Percentiles rank a stretch among this genome's conserved stretches.
phyloP scores from a whole-genome alignment of 164 flowering plant genomes.

The Vitis amurensis region DNA sequence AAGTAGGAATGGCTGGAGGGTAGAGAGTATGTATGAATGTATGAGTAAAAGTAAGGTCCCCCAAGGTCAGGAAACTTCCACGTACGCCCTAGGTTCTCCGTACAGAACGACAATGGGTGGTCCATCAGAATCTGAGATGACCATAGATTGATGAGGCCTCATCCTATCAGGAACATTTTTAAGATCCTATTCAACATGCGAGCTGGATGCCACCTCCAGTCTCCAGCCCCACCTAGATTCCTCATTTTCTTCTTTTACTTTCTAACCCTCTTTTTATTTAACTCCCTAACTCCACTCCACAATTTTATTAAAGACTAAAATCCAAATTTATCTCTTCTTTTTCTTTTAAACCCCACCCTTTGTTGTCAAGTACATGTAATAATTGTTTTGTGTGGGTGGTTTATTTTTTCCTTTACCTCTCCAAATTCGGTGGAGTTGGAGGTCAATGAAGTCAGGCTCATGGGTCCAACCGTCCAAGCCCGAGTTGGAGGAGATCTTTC shows the following conservation, averaged over 20 bases:
- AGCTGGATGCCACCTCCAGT: conserved; percentile 3
- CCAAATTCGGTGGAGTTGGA: too few relatives aligned
- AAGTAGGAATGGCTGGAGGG: background rate
- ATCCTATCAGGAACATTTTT: background rate
- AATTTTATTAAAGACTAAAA: too few relatives aligned
- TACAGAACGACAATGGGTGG: background rate
- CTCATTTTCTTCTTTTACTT: background rate
- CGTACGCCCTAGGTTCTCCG: background rate
- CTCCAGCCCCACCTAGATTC: background rate
- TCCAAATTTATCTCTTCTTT: too few relatives aligned
- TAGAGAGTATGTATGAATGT: too few relatives aligned
- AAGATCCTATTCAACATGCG: background rate
- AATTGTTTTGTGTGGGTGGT: too few relatives aligned
- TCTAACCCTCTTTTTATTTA: background rate
- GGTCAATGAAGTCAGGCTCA: too few relatives aligned
- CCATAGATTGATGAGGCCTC: background rate
- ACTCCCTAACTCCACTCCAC: background rate
- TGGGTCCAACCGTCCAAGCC: too few relatives aligned
- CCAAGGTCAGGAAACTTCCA: background rate
- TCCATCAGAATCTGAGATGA: background rate
- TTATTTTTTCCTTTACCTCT: too few relatives aligned
- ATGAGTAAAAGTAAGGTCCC: background rate
- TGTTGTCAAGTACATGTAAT: too few relatives aligned
- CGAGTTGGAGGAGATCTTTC: too few relatives aligned
- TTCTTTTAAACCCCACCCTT: too few relatives aligned